Conservation (phyloP, 2,329 filamentous ascomycete species). For the Neonectria ditissima region DNA sequence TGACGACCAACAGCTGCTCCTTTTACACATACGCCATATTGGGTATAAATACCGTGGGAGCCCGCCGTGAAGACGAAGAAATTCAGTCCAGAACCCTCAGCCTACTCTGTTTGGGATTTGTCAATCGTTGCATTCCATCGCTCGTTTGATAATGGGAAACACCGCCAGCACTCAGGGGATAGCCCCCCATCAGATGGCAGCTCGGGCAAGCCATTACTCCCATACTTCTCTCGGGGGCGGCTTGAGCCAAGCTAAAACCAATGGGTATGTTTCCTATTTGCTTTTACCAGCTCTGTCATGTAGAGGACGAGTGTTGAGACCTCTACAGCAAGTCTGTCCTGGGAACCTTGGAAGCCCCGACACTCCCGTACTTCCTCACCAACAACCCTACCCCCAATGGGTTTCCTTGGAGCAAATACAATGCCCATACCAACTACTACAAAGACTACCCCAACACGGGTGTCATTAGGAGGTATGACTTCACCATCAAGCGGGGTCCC, state of each 20-base stretch:
- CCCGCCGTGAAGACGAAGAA: constrained; percentile 11
- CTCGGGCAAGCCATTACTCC: constrained; percentile 21
- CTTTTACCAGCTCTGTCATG: background rate
- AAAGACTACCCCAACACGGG: constrained; percentile 62
- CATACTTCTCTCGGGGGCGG: constrained; percentile 27
- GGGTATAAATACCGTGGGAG: constrained; percentile 29
- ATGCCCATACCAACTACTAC: constrained; percentile 63
- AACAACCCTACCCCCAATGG: constrained; percentile 63
- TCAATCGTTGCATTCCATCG: constrained; percentile 7
- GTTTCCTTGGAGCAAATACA: constrained; percentile 63
- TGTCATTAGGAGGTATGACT: constrained; percentile 66
- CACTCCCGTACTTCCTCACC: constrained; percentile 57
- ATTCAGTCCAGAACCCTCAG: constrained; percentile 12
- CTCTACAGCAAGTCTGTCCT: constrained; percentile 51
- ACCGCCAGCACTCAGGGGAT: constrained; percentile 27
- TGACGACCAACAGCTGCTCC: constrained; percentile 6
- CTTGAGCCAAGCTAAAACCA: constrained; percentile 37
- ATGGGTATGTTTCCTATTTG: constrained; percentile 32
- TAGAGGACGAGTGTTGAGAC: constrained; percentile 20
- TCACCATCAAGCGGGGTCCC: constrained; percentile 61
- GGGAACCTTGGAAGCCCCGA: constrained; percentile 54
- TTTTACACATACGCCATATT: constrained; percentile 16
- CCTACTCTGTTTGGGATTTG: constrained; percentile 7
- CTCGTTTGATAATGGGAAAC: constrained; percentile 38
- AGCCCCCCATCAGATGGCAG: constrained; percentile 27